A percentile compares a stretch with the other conserved stretches of the same genome.
phyloP scores from a whole-genome alignment of 1,284 basidiomycete genomes.

The Cystobasidium slooffiae region DNA sequence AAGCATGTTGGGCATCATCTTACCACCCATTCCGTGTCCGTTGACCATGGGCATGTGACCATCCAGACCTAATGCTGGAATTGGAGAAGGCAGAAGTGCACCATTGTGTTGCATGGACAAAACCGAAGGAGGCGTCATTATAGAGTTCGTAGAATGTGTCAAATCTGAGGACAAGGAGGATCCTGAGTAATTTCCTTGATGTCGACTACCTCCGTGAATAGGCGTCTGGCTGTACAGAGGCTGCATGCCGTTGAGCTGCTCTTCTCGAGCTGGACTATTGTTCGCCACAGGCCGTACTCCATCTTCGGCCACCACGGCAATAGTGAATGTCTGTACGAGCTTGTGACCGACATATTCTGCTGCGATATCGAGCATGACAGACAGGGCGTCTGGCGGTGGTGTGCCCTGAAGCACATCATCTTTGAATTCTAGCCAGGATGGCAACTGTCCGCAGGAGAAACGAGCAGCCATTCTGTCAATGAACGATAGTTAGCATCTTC shows the following conservation, averaged over 20 bases:
- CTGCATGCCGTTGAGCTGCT: conserved; percentile 4
- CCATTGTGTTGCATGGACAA: background rate
- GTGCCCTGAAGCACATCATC: conserved; percentile 23
- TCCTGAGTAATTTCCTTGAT: conserved; percentile 29
- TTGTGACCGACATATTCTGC: conserved; percentile 31
- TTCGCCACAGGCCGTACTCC: conserved; percentile 28
- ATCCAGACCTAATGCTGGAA: conserved; percentile 22
- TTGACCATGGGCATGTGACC: background rate
- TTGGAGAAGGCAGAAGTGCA: conserved; percentile 22
- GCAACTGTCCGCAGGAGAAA: conserved; percentile 56
- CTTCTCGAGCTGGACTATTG: conserved; percentile 11
- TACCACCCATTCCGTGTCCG: conserved; percentile 1
- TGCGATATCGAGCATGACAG: conserved; percentile 31
- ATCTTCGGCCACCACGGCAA: conserved; percentile 37
- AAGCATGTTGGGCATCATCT: conserved; percentile 7
- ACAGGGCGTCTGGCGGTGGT: conserved; percentile 34
- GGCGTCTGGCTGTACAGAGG: background rate
- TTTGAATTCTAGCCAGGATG: conserved; percentile 58
- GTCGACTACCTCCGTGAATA: background rate
- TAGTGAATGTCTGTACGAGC: conserved; percentile 40
- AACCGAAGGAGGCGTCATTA: conserved; percentile 21
- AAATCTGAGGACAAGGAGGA: conserved; percentile 28
- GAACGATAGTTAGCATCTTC: background rate
- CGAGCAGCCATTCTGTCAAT: conserved; percentile 56
- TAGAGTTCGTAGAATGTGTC: conserved; percentile 23